These are phyloP conservation scores for Aspergillus sp. DNA, from an alignment of 2,329 filamentous ascomycete genomes.

Conservation along the genomic window DNA sequence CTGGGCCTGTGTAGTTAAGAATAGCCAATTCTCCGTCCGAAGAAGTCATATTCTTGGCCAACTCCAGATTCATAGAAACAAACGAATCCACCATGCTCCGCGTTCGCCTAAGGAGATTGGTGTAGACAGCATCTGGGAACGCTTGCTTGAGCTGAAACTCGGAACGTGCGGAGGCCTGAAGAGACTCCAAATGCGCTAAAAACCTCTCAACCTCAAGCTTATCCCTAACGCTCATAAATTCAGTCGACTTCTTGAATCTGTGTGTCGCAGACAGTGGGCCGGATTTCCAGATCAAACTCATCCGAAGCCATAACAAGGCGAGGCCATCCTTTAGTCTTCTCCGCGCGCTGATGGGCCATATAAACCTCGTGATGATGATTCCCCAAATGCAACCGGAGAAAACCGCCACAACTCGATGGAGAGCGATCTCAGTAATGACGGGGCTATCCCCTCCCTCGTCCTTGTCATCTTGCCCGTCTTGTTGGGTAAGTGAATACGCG, in stretches of 20 bases:
- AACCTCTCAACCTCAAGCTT: constrained; percentile 85
- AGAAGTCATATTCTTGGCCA: constrained; percentile 73
- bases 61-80: constrained; percentile 92
- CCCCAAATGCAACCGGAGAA: constrained; percentile 88
- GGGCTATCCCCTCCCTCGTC: constrained; percentile 85
- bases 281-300: constrained; percentile 94
- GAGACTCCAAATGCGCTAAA: constrained; percentile 67
- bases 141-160: constrained; percentile 89
- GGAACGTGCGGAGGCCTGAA: constrained; percentile 70
- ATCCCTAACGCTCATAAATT: constrained; percentile 85
- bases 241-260: constrained; percentile 55
- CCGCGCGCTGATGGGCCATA: constrained; percentile 92
- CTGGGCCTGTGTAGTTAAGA: constrained; percentile 73
- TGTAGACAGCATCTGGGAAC: constrained; percentile 74
- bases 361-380: constrained; percentile 79
- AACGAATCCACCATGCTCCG: constrained; percentile 88
- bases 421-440: constrained; percentile 81
- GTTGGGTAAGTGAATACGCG: constrained; percentile 82
- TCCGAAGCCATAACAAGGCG: constrained; percentile 86
- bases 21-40: constrained; percentile 80
- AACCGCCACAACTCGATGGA: constrained; percentile 84
- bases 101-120: constrained; percentile 74
- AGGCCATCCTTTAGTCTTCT: constrained; percentile 86
- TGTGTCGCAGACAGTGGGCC: constrained; percentile 78
- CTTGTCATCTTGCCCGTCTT: constrained; percentile 75